Conservation (phyloP, 495 filamentous ascomycete genomes). For the Lasiosphaeria hispida region DNA sequence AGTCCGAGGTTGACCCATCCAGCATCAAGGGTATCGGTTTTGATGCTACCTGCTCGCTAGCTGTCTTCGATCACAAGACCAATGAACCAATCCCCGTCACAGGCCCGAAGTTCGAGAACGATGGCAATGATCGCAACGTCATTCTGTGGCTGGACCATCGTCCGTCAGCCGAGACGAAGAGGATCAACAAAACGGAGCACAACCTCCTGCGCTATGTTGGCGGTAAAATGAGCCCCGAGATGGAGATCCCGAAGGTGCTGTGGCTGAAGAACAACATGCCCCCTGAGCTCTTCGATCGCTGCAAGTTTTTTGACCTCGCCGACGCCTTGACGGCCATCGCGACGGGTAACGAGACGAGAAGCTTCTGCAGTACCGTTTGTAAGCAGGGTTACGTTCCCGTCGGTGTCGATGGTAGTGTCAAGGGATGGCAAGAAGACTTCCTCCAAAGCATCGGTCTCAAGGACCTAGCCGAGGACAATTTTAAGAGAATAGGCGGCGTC, state of each 20-base stretch:
- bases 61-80: constrained; percentile 84
- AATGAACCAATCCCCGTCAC: constrained; percentile 88
- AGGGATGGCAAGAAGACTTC: constrained; percentile 98
- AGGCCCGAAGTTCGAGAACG: constrained; percentile 75
- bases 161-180: constrained; percentile 79
- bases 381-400: constrained; percentile 96
- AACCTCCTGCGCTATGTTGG: constrained; percentile 94
- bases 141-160: constrained; percentile 93
- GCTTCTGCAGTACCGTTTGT: constrained; percentile 90
- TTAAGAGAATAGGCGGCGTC: constrained; percentile 88
- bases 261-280: constrained; percentile 99
- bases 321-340: constrained; percentile 95
- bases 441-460: constrained; percentile 75
- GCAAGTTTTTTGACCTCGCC: constrained; percentile 93
- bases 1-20: constrained; percentile 70
- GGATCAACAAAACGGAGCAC: constrained; percentile 90
- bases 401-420: constrained; percentile 93
- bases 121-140: constrained; percentile 79
- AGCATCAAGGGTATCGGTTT: constrained; percentile 87
- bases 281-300: constrained; percentile 79
- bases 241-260: constrained; percentile 96
- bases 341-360: constrained; percentile 88
- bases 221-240: constrained; percentile 96
- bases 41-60: constrained; percentile 93
- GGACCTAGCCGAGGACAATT: constrained; percentile 80